Percentiles rank a stretch among this genome's conserved stretches.
These are phyloP conservation scores for Fusarium sp. DNA, from an alignment of 2,329 filamentous ascomycete species.

Conservation along the genomic window DNA sequence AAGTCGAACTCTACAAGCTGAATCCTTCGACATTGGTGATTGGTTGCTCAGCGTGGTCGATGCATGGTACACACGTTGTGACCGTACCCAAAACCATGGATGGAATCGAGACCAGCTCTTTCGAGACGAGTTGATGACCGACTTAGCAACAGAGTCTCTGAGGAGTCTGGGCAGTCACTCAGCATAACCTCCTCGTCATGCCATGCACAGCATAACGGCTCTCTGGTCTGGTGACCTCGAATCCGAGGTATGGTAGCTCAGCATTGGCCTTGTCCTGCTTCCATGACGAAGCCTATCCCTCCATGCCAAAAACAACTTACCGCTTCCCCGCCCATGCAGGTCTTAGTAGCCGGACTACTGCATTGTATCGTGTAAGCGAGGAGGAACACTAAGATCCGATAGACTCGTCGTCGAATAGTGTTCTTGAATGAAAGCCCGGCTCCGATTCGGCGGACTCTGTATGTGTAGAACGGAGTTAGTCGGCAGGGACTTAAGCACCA, in stretches of 20 bases:
- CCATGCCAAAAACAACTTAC: background rate
- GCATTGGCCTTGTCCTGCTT: background rate
- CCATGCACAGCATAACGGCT: constrained; percentile 3
- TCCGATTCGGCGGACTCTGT: constrained; percentile 30
- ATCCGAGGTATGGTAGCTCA: constrained; percentile 6
- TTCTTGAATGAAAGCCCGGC: constrained; percentile 18
- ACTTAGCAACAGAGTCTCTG: background rate
- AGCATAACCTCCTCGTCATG: constrained; percentile 19
- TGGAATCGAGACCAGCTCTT: background rate
- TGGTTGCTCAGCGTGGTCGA: background rate
- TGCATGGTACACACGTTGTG: background rate
- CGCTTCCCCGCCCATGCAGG: constrained; percentile 9
- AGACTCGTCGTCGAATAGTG: background rate
- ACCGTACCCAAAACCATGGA: background rate
- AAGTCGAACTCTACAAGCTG: background rate
- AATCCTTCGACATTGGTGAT: background rate
- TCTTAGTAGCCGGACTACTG: constrained; percentile 11
- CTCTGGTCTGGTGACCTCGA: constrained; percentile 20
- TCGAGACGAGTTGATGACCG: constrained; percentile 5
- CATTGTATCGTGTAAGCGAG: constrained; percentile 19
- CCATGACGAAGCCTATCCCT: constrained; percentile 17
- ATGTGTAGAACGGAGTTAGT: constrained; percentile 37
- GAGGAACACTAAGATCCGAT: constrained; percentile 5
- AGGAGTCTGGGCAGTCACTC: constrained; percentile 11
- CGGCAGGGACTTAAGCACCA: constrained; percentile 39